A percentile compares a stretch with the other conserved stretches of the same genome.
Conservation (phyloP, 176 grass and related monocot species). For the Ananas comosus region DNA sequence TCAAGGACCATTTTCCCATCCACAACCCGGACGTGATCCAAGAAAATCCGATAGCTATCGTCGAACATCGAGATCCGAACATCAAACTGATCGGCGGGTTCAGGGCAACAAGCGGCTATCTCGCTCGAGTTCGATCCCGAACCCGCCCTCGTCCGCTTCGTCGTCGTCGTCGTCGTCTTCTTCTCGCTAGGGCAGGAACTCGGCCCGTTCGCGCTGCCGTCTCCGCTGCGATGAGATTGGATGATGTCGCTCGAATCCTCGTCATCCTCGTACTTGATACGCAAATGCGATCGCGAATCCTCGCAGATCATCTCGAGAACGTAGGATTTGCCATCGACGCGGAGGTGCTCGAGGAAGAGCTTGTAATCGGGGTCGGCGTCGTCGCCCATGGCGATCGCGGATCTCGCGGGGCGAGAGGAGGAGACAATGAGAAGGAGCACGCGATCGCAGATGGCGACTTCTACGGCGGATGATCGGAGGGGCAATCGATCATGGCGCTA, state of each 20-base stretch:
- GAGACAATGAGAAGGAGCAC: slow-evolving; percentile 3
- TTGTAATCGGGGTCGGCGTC: slow-evolving; percentile 41
- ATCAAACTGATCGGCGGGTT: neutral
- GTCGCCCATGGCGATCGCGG: slow-evolving; percentile 18
- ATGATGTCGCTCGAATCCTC: slow-evolving; percentile 1
- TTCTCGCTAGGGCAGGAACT: neutral
- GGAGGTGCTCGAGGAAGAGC: slow-evolving; percentile 49
- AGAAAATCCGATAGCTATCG: slow-evolving; percentile 48
- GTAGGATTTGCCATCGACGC: slow-evolving; percentile 41
- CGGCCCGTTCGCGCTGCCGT: neutral
- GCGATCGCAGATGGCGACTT: neutral
- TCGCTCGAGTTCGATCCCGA: neutral
- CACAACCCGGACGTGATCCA: slow-evolving; percentile 29
- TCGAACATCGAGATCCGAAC: slow-evolving; percentile 18
- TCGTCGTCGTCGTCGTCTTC: neutral
- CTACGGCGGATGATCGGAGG: neutral
- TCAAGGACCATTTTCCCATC: slow-evolving; percentile 35
- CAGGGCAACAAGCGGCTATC: neutral
- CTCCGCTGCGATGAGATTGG: slow-evolving; percentile 7
- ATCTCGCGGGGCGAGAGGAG: slow-evolving; percentile 7
- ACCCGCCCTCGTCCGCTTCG: neutral
- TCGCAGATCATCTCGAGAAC: slow-evolving; percentile 24
- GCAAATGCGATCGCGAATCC: slow-evolving; percentile 10
- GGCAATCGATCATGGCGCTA: neutral
- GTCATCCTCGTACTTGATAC: slow-evolving; percentile 36